Evolutionary conservation across 768 basidiomycete genomes (phyloP).

Genomic region (Psilocybe tampanensis): DNA sequence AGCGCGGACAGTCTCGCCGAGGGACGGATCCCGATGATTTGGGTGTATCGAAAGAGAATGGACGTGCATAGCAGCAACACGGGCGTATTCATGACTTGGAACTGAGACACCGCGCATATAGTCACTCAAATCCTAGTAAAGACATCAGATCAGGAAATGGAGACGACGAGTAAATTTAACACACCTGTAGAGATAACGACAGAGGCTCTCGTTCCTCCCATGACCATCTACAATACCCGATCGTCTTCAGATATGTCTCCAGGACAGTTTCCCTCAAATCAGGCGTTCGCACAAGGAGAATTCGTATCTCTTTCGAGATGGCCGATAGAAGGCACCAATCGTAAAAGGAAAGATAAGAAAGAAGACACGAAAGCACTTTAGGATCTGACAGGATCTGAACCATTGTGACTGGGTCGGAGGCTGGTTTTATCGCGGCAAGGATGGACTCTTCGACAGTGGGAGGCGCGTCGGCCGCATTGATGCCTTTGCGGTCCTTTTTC

Average conservation of each 20-base stretch:
- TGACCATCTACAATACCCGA: conserved; percentile 75
- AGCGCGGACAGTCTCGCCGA: conserved; percentile 45
- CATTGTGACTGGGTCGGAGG: conserved; percentile 32
- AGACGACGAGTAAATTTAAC: conserved; percentile 22
- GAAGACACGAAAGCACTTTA: conserved; percentile 51
- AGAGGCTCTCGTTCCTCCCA: conserved; percentile 65
- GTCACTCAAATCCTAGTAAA: conserved; percentile 67
- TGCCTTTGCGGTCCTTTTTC: conserved; percentile 22
- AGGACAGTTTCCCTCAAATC: conserved; percentile 64
- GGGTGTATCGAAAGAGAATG: conserved; percentile 49
- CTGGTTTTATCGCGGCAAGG: conserved; percentile 10
- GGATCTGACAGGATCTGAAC: conserved; percentile 55
- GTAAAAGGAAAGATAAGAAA: conserved; percentile 68
- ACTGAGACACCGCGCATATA: conserved; percentile 82
- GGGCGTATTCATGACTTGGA: conserved; percentile 72
- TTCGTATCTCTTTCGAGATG: conserved; percentile 55
- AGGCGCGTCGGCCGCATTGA: conserved; percentile 13
- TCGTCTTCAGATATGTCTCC: conserved; percentile 66
- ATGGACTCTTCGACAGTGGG: conserved; percentile 2
- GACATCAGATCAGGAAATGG: conserved; percentile 5
- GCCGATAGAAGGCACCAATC: conserved; percentile 70
- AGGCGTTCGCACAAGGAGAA: conserved; percentile 47
- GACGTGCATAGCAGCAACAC: conserved; percentile 58
- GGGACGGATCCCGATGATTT: conserved; percentile 39
- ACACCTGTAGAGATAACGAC: conserved; percentile 60